Evolutionary conservation across 2,329 filamentous ascomycete genomes (phyloP), one percentile per base, ranked within the genome.

Genomic region (Colletotrichum costaricense): DNA sequence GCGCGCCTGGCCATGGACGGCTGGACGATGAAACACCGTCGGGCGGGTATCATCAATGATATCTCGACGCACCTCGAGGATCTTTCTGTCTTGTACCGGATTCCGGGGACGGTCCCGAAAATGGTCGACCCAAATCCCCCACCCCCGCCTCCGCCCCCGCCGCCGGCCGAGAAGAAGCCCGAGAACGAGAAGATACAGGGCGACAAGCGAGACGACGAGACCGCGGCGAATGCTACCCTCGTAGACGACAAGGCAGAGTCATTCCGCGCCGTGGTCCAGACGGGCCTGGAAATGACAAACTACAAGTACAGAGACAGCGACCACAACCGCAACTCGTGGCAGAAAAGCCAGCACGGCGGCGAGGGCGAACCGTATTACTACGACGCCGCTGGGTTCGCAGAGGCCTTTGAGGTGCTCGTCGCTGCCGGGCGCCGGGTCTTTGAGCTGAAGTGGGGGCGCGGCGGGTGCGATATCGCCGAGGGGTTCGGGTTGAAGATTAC

Each of bases 301-400:
- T 82, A 84, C 77, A 86, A 86, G 75, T 80, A 85, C 67, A 79
- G 82, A 59, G 79, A 79, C 7, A 78, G 80, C 24, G 78, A 79
- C 8, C 81, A 81, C 58, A 78, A 80, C 26, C 81, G 88, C 35
- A 89, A 90, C 78, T 86, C 83, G 12, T 90, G 88, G 88, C 88
- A 90, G 76, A 78, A 77, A 3, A 83, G 84, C 35, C 88, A 90
- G 76, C 82, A 80, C 5, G 88, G 88, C 35, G 88, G 88, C 1
- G 65, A 83, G 28, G 87, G 86, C 16, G 88, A 90, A 77, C 88
- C 88, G 1, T 90, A 85, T 73, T 87, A 89, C 78, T 85, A 88
- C 73, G 81, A 86, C 64, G 75, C 84, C 0, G 82, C 82, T 2
- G 88, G 87, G 1, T 81, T 88, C 65, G 81, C 84, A 4, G 78